Percentiles rank a stretch among this genome's conserved stretches.
Conservation (phyloP, 2,329 filamentous ascomycete species). For the Zymoseptoria pseudotritici region DNA sequence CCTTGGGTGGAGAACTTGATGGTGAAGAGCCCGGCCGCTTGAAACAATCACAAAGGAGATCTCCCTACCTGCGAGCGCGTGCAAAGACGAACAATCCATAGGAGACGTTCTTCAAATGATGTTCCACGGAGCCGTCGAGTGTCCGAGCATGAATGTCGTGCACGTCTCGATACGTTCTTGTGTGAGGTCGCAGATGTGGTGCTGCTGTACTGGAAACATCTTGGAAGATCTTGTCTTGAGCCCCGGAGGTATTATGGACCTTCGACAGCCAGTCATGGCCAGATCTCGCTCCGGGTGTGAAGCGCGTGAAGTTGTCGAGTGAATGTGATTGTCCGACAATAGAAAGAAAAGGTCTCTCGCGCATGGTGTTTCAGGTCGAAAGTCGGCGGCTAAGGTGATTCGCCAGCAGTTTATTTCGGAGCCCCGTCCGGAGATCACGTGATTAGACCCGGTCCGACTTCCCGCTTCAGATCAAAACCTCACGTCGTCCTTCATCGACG, state of each 20-base stretch:
- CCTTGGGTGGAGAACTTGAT: neutral
- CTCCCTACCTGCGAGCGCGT: slow-evolving; percentile 5
- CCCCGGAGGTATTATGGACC: too few species aligned
- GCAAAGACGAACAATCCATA: slow-evolving; percentile 9
- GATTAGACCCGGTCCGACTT: neutral
- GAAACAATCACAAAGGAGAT: neutral
- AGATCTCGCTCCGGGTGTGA: slow-evolving; percentile 12
- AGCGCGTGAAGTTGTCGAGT: slow-evolving; percentile 5
- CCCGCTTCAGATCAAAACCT: too few species aligned
- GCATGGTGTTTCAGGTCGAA: neutral
- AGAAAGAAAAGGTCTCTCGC: slow-evolving; percentile 1
- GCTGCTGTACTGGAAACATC: slow-evolving; percentile 9
- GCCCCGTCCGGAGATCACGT: neutral
- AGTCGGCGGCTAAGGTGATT: neutral
- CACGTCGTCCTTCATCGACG: too few species aligned
- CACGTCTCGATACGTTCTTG: slow-evolving; percentile 14
- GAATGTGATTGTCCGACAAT: slow-evolving; percentile 10
- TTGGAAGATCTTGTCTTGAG: slow-evolving; percentile 4
- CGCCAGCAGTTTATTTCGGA: neutral
- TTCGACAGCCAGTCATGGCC: slow-evolving; percentile 1
- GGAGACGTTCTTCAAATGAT: neutral
- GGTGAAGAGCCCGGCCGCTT: neutral
- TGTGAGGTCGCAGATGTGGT: slow-evolving; percentile 7
- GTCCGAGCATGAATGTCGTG: slow-evolving; percentile 13
- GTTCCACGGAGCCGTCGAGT: slow-evolving; percentile 3